These are phyloP conservation scores for Leersia perrieri DNA, from an alignment of 176 grass and related monocot species.

Conservation along the genomic window DNA sequence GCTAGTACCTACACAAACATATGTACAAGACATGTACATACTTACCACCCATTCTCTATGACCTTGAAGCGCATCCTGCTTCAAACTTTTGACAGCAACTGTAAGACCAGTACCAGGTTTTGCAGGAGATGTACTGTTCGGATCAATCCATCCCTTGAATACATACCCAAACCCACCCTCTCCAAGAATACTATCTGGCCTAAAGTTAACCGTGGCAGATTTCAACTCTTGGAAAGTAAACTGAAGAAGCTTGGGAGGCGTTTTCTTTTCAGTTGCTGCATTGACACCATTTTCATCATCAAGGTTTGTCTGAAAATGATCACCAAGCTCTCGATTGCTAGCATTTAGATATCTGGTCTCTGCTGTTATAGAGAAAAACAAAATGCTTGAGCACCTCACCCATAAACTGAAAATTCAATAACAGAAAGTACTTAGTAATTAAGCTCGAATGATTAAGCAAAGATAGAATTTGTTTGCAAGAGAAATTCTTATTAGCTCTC, in stretches of 20 bases:
- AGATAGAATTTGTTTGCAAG: background rate
- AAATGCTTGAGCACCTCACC: constrained; percentile 22
- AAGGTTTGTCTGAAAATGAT: constrained; percentile 47
- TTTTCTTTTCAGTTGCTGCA: constrained; percentile 54
- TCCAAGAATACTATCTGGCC: constrained; percentile 98
- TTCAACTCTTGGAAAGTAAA: constrained; percentile 98
- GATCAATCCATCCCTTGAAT: constrained; percentile 98
- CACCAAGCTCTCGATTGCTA: constrained; percentile 65
- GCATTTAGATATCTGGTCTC: constrained; percentile 80
- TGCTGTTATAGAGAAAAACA: constrained; percentile 43
- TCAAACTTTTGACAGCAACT: constrained; percentile 98
- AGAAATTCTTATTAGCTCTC: background rate
- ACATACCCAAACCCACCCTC: constrained; percentile 98
- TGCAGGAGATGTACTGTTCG: constrained; percentile 78
- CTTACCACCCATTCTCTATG: constrained; percentile 99
- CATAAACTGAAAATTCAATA: background rate
- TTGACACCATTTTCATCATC: constrained; percentile 52
- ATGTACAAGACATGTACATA: background rate
- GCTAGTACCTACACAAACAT: background rate
- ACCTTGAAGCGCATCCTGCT: constrained; percentile 94
- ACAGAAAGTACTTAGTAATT: background rate
- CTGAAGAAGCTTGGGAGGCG: constrained; percentile 61
- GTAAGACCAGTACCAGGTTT: constrained; percentile 90
- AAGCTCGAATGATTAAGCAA: background rate
- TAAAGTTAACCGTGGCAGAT: constrained; percentile 91